Percentiles rank a stretch among this genome's conserved stretches.
phyloP scores from a whole-genome alignment of 2,329 filamentous ascomycete genomes.

The Pseudogymnoascus sp. region DNA sequence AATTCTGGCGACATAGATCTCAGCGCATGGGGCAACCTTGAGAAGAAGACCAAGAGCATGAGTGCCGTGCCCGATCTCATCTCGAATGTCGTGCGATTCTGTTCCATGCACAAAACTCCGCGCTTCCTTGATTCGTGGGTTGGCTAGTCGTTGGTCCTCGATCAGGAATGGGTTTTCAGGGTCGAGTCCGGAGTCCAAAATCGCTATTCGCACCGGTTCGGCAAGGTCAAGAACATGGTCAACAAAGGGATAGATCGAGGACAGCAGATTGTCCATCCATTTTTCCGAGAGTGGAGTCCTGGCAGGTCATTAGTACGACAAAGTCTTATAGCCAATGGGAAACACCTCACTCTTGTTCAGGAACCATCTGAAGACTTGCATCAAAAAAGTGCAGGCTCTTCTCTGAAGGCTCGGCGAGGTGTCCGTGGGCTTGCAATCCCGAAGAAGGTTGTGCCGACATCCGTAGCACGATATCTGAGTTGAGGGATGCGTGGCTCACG shows the following conservation, averaged over 20 bases:
- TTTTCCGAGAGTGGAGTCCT: neutral
- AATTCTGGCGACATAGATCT: conserved; percentile 28
- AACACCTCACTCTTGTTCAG: conserved; percentile 14
- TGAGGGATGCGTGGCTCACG: too few species aligned
- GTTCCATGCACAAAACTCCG: neutral
- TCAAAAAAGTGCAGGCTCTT: conserved; percentile 16
- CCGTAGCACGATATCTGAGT: neutral
- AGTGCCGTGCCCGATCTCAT: conserved; percentile 28
- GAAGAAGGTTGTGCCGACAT: too few species aligned
- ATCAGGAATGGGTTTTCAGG: neutral
- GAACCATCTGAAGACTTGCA: conserved; percentile 14
- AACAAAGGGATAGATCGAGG: conserved; percentile 6
- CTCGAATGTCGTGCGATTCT: neutral
- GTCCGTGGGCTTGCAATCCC: too few species aligned
- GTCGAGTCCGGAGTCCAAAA: neutral
- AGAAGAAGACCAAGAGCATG: conserved; percentile 27
- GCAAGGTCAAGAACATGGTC: neutral
- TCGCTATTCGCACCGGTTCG: neutral
- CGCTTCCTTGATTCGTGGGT: neutral
- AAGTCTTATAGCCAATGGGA: neutral
- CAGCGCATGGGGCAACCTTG: conserved; percentile 25
- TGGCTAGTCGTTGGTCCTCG: neutral
- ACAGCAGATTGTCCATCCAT: conserved; percentile 1
- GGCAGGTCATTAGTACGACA: neutral
- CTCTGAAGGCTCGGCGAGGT: neutral